Conservation (phyloP, 148 eudicot species). For the Pouteria glomerata region DNA sequence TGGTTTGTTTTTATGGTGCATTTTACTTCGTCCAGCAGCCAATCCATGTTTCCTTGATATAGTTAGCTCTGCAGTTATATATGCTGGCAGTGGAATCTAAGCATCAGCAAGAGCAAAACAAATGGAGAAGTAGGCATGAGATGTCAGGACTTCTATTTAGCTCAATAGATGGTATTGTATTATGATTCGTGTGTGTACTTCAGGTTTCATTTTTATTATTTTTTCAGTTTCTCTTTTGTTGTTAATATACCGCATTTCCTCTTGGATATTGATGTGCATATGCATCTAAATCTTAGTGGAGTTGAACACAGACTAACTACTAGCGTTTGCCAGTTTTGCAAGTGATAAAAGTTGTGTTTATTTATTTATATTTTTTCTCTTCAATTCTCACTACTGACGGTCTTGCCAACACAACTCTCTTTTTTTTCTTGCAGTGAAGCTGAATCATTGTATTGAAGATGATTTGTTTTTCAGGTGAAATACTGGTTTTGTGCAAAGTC, state of each 20-base stretch:
- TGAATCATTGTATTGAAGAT: background rate
- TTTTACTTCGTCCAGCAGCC: background rate
- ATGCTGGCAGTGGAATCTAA: background rate
- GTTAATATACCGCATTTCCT: background rate
- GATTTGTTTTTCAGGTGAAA: background rate
- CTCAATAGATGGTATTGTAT: too few relatives aligned
- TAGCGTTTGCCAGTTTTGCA: too few relatives aligned
- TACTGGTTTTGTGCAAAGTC: background rate
- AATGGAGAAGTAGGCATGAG: background rate
- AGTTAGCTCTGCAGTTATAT: background rate
- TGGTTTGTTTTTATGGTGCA: background rate
- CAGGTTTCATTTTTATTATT: too few relatives aligned
- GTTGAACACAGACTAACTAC: too few relatives aligned
- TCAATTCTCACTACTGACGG: background rate
- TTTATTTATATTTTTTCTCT: background rate
- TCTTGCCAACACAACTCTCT: background rate
- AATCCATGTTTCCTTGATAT: background rate
- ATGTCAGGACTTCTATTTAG: background rate
- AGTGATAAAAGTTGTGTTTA: too few relatives aligned
- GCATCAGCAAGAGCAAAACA: constrained; percentile 6
- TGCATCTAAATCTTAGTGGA: too few relatives aligned
- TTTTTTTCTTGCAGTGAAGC: background rate
- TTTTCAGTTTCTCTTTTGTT: too few relatives aligned
- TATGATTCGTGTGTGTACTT: too few relatives aligned
- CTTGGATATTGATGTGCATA: too few relatives aligned